Conservation (phyloP, 2,329 filamentous ascomycete genomes). For the Beauveria scarabaeidicola region DNA sequence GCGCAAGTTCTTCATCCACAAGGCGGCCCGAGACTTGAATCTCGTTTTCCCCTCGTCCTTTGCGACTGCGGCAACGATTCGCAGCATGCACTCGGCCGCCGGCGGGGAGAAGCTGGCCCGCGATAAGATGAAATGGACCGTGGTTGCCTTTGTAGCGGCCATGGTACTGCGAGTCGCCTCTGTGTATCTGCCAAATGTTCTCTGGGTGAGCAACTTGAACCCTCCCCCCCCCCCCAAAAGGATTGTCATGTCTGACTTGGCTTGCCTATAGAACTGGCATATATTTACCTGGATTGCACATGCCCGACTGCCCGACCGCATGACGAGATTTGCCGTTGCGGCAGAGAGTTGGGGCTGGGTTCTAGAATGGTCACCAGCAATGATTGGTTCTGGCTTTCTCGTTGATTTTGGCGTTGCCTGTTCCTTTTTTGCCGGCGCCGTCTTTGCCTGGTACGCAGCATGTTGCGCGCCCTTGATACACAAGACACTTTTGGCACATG, state of each 20-base stretch:
- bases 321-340: neutral
- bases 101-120: slow-evolving; percentile 1
- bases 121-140: slow-evolving; percentile 9
- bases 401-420: slow-evolving; percentile 4
- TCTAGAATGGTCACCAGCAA: slow-evolving; percentile 10
- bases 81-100: slow-evolving; percentile 10
- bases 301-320: neutral
- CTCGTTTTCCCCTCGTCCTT: slow-evolving; percentile 10
- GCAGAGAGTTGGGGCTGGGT: slow-evolving; percentile 12
- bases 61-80: slow-evolving; percentile 8
- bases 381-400: slow-evolving; percentile 5
- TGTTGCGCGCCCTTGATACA: neutral
- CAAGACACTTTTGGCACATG: neutral
- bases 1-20: slow-evolving; percentile 7
- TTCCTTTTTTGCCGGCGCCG: neutral
- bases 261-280: slow-evolving; percentile 3
- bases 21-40: slow-evolving; percentile 3
- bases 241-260: neutral
- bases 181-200: neutral
- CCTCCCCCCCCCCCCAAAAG: too few relatives aligned
- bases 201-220: neutral
- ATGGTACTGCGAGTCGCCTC: slow-evolving; percentile 9
- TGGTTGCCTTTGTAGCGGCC: slow-evolving; percentile 7
- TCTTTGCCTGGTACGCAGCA: neutral
- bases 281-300: slow-evolving; percentile 6